A percentile compares a stretch with the other conserved stretches of the same genome.
Evolutionary conservation across 2,329 filamentous ascomycete species (phyloP).

Genomic region (Colletotrichum ledebouriae): DNA sequence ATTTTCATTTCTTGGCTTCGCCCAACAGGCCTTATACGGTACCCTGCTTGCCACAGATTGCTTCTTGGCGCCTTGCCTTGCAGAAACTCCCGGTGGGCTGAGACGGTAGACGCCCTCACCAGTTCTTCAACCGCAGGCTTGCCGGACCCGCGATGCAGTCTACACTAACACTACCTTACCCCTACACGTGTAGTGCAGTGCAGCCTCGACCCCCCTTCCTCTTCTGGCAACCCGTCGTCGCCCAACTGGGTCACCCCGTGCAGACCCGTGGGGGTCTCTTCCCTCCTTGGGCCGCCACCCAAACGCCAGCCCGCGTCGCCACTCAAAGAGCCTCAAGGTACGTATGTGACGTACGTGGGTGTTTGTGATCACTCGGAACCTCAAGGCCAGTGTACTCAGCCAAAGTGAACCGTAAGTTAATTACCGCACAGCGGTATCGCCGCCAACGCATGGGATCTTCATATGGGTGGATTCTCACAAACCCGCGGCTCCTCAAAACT

Average conservation of each 20-base stretch:
- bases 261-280: conserved; percentile 31
- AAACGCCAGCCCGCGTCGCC: conserved; percentile 31
- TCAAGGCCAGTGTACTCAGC: not conserved
- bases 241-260: conserved; percentile 35
- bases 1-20: conserved; percentile 18
- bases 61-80: not conserved
- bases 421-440: conserved; percentile 24
- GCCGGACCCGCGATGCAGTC: conserved; percentile 28
- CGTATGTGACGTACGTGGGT: conserved; percentile 6
- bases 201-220: conserved; percentile 26
- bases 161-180: too few relatives aligned
- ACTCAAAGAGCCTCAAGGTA: conserved; percentile 36
- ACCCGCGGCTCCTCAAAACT: not conserved
- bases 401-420: conserved; percentile 15
- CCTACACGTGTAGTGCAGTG: not conserved
- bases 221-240: conserved; percentile 34
- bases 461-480: conserved; percentile 26
- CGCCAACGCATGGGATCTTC: conserved; percentile 14
- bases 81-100: conserved; percentile 14
- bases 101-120: conserved; percentile 35
- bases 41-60: too few relatives aligned
- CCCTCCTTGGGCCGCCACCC: conserved; percentile 24
- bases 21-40: not conserved
- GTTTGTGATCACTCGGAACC: not conserved
- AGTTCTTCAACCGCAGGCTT: not conserved